These are phyloP conservation scores for Lepidium campestre DNA, from an alignment of 441 rosid genomes.

Conservation along the genomic window DNA sequence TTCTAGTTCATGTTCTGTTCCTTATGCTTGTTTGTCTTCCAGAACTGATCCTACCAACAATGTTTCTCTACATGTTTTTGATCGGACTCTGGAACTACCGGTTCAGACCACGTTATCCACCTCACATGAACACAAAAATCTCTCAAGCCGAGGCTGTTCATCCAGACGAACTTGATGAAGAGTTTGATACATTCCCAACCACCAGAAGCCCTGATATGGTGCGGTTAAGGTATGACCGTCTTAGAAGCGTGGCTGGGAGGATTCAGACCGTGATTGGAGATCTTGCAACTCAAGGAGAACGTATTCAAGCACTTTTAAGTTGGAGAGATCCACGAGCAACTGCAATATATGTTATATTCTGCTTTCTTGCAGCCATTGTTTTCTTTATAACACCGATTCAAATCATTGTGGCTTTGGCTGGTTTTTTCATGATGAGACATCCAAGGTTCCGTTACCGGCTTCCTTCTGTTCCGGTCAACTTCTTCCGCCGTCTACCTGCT, in stretches of 20 bases:
- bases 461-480: slow-evolving; percentile 80
- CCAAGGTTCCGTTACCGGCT: slow-evolving; percentile 81
- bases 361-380: slow-evolving; percentile 70
- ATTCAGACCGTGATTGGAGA: slow-evolving; percentile 90
- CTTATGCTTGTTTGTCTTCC: slow-evolving; percentile 90
- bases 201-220: slow-evolving; percentile 63
- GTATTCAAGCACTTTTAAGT: slow-evolving; percentile 76
- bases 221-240: slow-evolving; percentile 82
- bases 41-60: slow-evolving; percentile 76
- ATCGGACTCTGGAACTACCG: slow-evolving; percentile 92
- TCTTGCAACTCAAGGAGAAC: slow-evolving; percentile 87
- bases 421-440: slow-evolving; percentile 80
- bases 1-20: slow-evolving; percentile 81
- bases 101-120: slow-evolving; percentile 81
- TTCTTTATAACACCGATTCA: slow-evolving; percentile 88
- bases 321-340: slow-evolving; percentile 96
- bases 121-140: slow-evolving; percentile 89
- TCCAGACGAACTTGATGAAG: slow-evolving; percentile 90
- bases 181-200: slow-evolving; percentile 88
- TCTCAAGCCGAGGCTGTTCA: slow-evolving; percentile 88
- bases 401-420: slow-evolving; percentile 65
- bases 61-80: slow-evolving; percentile 86
- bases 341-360: slow-evolving; percentile 54
- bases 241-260: slow-evolving; percentile 85
- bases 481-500: slow-evolving; percentile 84